Evolutionary conservation across 1,284 basidiomycete genomes (phyloP).

Genomic region (Boletus semigastroideus): DNA sequence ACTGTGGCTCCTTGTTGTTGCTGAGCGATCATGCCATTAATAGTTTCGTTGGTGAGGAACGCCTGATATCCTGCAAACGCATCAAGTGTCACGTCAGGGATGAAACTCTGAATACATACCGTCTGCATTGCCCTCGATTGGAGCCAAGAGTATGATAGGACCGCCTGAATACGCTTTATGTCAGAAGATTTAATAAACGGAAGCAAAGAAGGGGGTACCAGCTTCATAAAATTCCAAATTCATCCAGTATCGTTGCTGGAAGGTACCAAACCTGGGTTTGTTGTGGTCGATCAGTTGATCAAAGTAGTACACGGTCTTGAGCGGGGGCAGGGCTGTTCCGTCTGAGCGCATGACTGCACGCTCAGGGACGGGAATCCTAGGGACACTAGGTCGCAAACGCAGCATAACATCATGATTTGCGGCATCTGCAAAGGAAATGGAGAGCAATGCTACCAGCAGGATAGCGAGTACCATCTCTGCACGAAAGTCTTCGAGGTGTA

Average conservation of each 20-base stretch:
- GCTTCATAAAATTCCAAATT: constrained; percentile 61
- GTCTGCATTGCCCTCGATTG: constrained; percentile 45
- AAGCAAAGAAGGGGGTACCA: constrained; percentile 36
- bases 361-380: constrained; percentile 14
- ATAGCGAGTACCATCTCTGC: constrained; percentile 14
- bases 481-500: neutral
- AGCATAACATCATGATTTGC: constrained; percentile 23
- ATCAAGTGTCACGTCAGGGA: constrained; percentile 37
- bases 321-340: constrained; percentile 24
- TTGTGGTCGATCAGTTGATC: constrained; percentile 74
- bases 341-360: constrained; percentile 12
- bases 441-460: constrained; percentile 6
- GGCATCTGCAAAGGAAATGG: constrained; percentile 16
- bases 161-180: constrained; percentile 45
- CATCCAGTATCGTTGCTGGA: constrained; percentile 72
- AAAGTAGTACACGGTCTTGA: constrained; percentile 57
- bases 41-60: constrained; percentile 64
- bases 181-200: neutral
- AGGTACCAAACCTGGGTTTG: constrained; percentile 66
- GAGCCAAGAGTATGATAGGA: constrained; percentile 62
- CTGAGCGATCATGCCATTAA: constrained; percentile 68
- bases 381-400: constrained; percentile 17
- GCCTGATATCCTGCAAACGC: constrained; percentile 46
- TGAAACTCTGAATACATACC: constrained; percentile 26
- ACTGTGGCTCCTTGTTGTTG: constrained; percentile 62